phyloP scores from a whole-genome alignment of 176 grass and related monocot genomes.

The Cocos nucifera region DNA sequence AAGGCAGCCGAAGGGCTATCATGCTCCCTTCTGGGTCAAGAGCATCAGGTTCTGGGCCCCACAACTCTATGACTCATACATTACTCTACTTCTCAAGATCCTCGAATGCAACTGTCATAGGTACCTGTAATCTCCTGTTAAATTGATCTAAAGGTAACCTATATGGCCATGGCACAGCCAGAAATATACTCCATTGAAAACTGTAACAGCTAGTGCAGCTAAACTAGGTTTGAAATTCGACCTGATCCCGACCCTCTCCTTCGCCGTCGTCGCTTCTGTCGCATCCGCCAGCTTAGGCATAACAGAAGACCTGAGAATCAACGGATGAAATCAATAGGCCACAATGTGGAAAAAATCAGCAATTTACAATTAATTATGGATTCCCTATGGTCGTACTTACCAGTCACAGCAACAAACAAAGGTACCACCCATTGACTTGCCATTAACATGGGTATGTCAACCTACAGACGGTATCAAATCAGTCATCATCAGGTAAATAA shows the following conservation, averaged over 20 bases:
- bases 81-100: too few species aligned
- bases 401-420: constrained; percentile 45
- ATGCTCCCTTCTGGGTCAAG: too few species aligned
- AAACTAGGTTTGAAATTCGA: constrained; percentile 37
- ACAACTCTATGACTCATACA: too few species aligned
- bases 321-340: constrained; percentile 5
- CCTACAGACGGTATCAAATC: constrained; percentile 23
- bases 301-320: constrained; percentile 58
- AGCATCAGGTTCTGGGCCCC: too few species aligned
- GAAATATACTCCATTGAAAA: too few species aligned
- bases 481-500: background rate
- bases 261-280: constrained; percentile 58
- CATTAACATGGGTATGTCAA: constrained; percentile 66
- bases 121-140: too few species aligned
- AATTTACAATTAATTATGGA: background rate
- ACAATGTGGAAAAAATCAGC: background rate
- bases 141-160: too few species aligned
- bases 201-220: background rate
- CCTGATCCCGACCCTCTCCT: constrained; percentile 54
- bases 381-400: constrained; percentile 40
- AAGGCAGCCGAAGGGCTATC: too few species aligned
- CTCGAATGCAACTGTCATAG: too few species aligned
- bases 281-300: constrained; percentile 69
- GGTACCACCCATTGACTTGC: constrained; percentile 91
- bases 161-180: too few species aligned